A percentile compares a stretch with the other conserved stretches of the same genome.
These are phyloP conservation scores for Aspergillus felis DNA, from an alignment of 2,329 filamentous ascomycete species.

Conservation along the genomic window DNA sequence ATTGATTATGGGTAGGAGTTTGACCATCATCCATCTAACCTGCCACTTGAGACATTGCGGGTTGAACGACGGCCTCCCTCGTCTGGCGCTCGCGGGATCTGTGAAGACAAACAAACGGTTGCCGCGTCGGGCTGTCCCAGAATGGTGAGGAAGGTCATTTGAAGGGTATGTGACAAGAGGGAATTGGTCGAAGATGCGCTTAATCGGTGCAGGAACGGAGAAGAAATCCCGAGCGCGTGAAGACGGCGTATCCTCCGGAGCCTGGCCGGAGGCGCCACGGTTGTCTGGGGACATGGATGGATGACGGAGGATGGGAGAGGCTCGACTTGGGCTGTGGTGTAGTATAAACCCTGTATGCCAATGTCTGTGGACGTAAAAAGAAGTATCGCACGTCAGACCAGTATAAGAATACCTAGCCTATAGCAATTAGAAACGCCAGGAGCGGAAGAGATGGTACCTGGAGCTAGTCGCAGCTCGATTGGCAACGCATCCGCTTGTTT, in stretches of 20 bases:
- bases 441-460: not conserved
- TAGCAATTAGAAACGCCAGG: not conserved
- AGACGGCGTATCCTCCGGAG: slow-evolving; percentile 18
- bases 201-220: slow-evolving; percentile 64
- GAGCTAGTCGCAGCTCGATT: not conserved
- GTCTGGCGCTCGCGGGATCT: slow-evolving; percentile 57
- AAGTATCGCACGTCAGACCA: slow-evolving; percentile 3
- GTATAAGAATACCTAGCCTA: not conserved
- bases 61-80: slow-evolving; percentile 74
- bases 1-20: not conserved
- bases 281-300: slow-evolving; percentile 25
- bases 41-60: slow-evolving; percentile 95
- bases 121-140: slow-evolving; percentile 44
- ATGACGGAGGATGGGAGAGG: not conserved
- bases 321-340: slow-evolving; percentile 3
- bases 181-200: slow-evolving; percentile 77
- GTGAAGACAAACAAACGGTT: slow-evolving; percentile 75
- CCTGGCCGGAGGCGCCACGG: slow-evolving; percentile 20
- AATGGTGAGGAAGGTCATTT: slow-evolving; percentile 68
- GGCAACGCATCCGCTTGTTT: not conserved
- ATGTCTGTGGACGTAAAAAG: not conserved
- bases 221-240: slow-evolving; percentile 31
- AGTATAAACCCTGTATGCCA: not conserved
- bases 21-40: slow-evolving; percentile 46
- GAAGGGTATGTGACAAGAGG: slow-evolving; percentile 71